These are phyloP conservation scores for Aphanoascus verrucosus DNA, from an alignment of 2,329 filamentous ascomycete genomes.

Conservation along the genomic window DNA sequence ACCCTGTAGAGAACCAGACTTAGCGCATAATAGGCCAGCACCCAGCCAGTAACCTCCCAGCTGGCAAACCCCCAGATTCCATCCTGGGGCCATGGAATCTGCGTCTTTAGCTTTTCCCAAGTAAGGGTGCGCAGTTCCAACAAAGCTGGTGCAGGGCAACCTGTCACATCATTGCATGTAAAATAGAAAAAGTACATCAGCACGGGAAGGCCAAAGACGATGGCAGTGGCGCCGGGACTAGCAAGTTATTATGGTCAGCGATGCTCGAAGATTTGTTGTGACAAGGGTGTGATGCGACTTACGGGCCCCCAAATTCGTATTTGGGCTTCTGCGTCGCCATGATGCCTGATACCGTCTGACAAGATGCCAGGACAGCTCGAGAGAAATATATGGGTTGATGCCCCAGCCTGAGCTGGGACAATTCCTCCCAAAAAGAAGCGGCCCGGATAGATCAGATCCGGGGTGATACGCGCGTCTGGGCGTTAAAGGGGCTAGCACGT, in stretches of 20 bases:
- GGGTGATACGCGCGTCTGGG: no score
- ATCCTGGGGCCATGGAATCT: conserved; percentile 68
- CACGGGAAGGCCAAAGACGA: conserved; percentile 70
- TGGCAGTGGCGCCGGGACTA: conserved; percentile 26
- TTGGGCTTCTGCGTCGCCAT: background rate
- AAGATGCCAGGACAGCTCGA: background rate
- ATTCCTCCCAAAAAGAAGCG: no score
- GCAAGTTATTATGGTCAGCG: background rate
- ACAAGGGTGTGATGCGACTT: background rate
- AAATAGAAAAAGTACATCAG: conserved; percentile 72
- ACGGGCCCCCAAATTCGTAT: conserved; percentile 11
- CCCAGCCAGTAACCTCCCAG: conserved; percentile 56
- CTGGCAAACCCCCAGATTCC: conserved; percentile 62
- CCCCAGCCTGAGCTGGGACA: no score
- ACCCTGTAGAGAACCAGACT: conserved; percentile 64
- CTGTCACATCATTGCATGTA: conserved; percentile 82
- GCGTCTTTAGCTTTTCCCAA: conserved; percentile 60
- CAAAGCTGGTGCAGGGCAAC: conserved; percentile 76
- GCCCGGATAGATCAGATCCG: no score
- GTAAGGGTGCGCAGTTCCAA: conserved; percentile 62
- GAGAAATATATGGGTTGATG: no score
- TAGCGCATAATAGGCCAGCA: conserved; percentile 66
- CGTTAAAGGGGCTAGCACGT: no score
- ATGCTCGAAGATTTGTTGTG: background rate
- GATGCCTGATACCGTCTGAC: background rate